phyloP scores from a whole-genome alignment of 768 basidiomycete species.

The Termitomyces sp. region DNA sequence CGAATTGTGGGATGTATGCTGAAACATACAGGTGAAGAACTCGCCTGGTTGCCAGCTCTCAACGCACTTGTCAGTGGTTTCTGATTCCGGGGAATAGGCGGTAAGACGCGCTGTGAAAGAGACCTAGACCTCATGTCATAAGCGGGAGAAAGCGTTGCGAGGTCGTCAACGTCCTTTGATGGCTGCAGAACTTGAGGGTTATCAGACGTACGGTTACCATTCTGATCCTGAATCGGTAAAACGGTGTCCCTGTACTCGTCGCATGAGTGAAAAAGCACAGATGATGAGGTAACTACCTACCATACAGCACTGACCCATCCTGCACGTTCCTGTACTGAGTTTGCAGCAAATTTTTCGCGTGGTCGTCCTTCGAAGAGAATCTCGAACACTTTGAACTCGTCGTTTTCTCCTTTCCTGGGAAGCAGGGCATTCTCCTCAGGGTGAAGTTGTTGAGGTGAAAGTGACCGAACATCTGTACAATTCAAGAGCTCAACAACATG shows the following conservation, averaged over 20 bases:
- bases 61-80: neutral
- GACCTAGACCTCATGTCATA: conserved; percentile 8
- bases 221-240: conserved; percentile 29
- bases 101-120: conserved; percentile 25
- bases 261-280: neutral
- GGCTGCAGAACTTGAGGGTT: neutral
- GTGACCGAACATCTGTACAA: conserved; percentile 63
- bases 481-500: conserved; percentile 43
- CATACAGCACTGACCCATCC: conserved; percentile 75
- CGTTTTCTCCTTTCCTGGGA: conserved; percentile 27
- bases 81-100: conserved; percentile 22
- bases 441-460: conserved; percentile 36
- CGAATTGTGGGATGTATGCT: conserved; percentile 21
- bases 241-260: conserved; percentile 49
- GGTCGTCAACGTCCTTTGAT: neutral
- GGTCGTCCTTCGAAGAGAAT: conserved; percentile 49
- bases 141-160: neutral
- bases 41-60: neutral
- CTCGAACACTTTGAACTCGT: conserved; percentile 56
- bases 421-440: conserved; percentile 39
- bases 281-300: conserved; percentile 30
- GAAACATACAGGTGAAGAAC: conserved; percentile 17
- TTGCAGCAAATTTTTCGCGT: conserved; percentile 58
- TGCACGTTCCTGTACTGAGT: conserved; percentile 57
- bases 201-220: neutral